phyloP scores from a whole-genome alignment of 2,329 filamentous ascomycete genomes.

The Penicillium griseofulvum region DNA sequence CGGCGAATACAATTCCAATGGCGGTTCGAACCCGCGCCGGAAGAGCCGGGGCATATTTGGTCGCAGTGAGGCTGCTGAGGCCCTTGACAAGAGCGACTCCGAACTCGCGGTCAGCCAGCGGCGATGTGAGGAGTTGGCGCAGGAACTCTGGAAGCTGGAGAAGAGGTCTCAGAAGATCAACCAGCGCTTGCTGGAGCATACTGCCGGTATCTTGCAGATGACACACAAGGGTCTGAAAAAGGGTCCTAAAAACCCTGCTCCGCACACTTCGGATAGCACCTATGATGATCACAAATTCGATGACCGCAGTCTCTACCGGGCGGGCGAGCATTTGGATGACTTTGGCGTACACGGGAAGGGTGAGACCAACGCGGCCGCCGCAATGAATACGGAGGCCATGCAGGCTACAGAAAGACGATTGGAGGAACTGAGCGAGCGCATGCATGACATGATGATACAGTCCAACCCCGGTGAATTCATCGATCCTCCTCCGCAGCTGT shows the following conservation, averaged over 20 bases:
- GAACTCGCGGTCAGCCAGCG: conserved; percentile 72
- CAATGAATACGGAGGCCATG: conserved; percentile 48
- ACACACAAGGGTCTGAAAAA: conserved; percentile 75
- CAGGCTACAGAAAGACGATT: conserved; percentile 64
- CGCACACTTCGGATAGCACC: conserved; percentile 73
- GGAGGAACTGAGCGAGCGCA: conserved; percentile 63
- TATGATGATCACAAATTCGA: conserved; percentile 71
- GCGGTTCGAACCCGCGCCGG: conserved; percentile 39
- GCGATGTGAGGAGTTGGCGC: conserved; percentile 80
- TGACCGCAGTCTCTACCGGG: conserved; percentile 69
- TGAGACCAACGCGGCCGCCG: conserved; percentile 14
- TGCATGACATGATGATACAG: conserved; percentile 64
- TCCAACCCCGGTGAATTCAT: conserved; percentile 36
- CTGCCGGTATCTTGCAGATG: conserved; percentile 85
- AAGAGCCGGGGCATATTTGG: conserved; percentile 53
- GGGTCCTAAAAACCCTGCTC: conserved; percentile 54
- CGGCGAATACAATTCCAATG: conserved; percentile 36
- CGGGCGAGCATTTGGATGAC: conserved; percentile 64
- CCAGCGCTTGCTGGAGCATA: conserved; percentile 77
- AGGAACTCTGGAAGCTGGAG: conserved; percentile 76
- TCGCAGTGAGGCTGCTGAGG: conserved; percentile 39
- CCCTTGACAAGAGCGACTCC: conserved; percentile 60
- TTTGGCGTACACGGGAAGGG: conserved; percentile 28
- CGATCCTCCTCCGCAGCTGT: conserved; percentile 37
- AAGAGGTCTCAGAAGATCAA: conserved; percentile 73